Percentiles rank a stretch among this genome's conserved stretches.
Evolutionary conservation across 805 yeast genomes (phyloP).

Genomic region (Candida sonorensis): DNA sequence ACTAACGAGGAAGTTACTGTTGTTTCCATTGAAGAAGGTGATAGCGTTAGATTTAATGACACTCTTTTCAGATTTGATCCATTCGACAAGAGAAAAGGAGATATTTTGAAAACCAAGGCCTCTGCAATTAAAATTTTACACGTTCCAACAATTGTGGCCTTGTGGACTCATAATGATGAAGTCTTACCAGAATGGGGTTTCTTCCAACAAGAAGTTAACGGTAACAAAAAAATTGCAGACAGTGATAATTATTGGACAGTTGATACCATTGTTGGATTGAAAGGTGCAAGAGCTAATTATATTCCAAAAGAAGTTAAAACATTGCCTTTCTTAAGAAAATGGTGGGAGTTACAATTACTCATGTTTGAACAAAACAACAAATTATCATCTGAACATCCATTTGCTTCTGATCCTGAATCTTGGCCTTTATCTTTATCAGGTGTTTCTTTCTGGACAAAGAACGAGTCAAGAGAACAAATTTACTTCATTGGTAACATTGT

Average conservation of each 20-base stretch:
- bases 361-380: slow-evolving; percentile 94
- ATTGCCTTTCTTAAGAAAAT: slow-evolving; percentile 74
- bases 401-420: slow-evolving; percentile 82
- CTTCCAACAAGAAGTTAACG: slow-evolving; percentile 88
- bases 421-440: slow-evolving; percentile 93
- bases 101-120: slow-evolving; percentile 60
- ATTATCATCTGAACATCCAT: slow-evolving; percentile 84
- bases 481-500: slow-evolving; percentile 84
- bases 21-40: slow-evolving; percentile 52
- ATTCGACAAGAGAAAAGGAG: slow-evolving; percentile 42
- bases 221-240: slow-evolving; percentile 76
- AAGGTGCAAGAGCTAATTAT: slow-evolving; percentile 56
- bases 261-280: slow-evolving; percentile 60
- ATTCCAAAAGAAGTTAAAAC: slow-evolving; percentile 56
- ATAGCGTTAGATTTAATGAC: slow-evolving; percentile 51
- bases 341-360: slow-evolving; percentile 78
- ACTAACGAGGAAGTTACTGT: slow-evolving; percentile 94
- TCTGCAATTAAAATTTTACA: slow-evolving; percentile 68
- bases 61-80: slow-evolving; percentile 74
- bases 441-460: slow-evolving; percentile 92
- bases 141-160: slow-evolving; percentile 80
- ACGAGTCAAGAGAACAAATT: slow-evolving; percentile 60
- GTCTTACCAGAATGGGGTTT: slow-evolving; percentile 94
- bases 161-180: slow-evolving; percentile 87
- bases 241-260: slow-evolving; percentile 67